Evolutionary conservation across 768 basidiomycete genomes (phyloP), one percentile per base, ranked within the genome.

Genomic region (Termitomyces sp.): DNA sequence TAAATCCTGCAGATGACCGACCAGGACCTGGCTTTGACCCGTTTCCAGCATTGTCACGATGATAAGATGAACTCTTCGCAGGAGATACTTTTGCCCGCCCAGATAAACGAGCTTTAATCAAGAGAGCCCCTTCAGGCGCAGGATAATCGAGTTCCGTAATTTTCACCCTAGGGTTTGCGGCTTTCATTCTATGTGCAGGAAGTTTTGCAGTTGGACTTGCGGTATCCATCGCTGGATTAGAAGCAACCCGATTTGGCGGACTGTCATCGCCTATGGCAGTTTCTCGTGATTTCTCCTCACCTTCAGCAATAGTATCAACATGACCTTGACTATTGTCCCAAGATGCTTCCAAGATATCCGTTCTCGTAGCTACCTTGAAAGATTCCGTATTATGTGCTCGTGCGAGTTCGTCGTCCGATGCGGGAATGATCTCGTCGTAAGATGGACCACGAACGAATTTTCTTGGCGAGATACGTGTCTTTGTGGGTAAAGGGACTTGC

Each of bases 91-190:
- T 60, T 42, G 60, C 59, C n/a, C 61, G 65, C 30, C 68, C 69
- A 54, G 73, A 68, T 7, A 82, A 60, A 41, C 78, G 79, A 36
- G 79, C 74, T 68, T 87, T 88, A 13, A 77, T 74, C 7, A 80
- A 65, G 41, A 84, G 80, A 18, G 77, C 78, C 41, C 74, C 71
- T 16, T 74, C 74, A 56, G 75, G 56, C 20, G 48, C 59, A 22
- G 61, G 60, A 20, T 74, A 61, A 13, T 66, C 58, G 6, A 76
- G 69, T 52, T 86, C 82, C 4, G 78, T 69, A 59, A 82, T 68
- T 63, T 82, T 82, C 20, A 88, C 78, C 4, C 75, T 74, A 16
- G 87, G 84, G 27, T 86, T 83, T 18, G 76, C 75, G 15, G 70
- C 73, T 46, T 83, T 79, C 1, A 68, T 71, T 56, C 80, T 80